Evolutionary conservation across 768 basidiomycete genomes (phyloP).

Genomic region (Lactarius pseudohatsudake): DNA sequence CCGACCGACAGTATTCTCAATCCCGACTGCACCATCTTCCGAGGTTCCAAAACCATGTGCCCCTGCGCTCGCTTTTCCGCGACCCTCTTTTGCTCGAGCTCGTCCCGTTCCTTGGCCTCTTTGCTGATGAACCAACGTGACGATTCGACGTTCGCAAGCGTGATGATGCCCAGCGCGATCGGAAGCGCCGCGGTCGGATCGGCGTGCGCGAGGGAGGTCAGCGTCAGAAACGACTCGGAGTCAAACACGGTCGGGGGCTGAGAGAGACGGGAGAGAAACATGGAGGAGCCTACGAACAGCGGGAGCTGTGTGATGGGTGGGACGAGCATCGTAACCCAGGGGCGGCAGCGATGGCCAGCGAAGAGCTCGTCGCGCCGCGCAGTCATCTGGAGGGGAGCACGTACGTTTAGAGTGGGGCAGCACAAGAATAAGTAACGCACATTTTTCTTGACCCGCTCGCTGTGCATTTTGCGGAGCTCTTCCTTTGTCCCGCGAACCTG

Average conservation of each 20-base stretch:
- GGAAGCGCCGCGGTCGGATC: constrained; percentile 72
- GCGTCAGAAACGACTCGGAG: constrained; percentile 73
- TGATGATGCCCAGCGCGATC: constrained; percentile 67
- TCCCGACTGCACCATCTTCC: constrained; percentile 52
- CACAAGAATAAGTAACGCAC: constrained; percentile 19
- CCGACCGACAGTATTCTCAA: constrained; percentile 59
- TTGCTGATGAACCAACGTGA: constrained; percentile 70
- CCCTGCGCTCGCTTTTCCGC: constrained; percentile 45
- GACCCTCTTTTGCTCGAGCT: constrained; percentile 47
- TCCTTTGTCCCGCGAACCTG: constrained; percentile 26
- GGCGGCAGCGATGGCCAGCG: constrained; percentile 55
- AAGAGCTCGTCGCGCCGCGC: constrained; percentile 59
- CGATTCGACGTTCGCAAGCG: constrained; percentile 78
- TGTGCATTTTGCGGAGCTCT: constrained; percentile 20
- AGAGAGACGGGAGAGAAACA: constrained; percentile 56
- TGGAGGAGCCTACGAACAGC: constrained; percentile 65
- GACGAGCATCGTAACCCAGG: constrained; percentile 54
- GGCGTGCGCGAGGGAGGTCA: constrained; percentile 66
- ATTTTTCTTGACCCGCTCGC: constrained; percentile 23
- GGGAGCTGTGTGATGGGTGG: constrained; percentile 71
- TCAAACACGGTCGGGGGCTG: constrained; percentile 64
- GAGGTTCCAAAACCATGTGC: constrained; percentile 46
- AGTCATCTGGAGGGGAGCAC: constrained; percentile 44
- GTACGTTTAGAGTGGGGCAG: not conserved
- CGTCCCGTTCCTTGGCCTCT: constrained; percentile 52